phyloP scores from a whole-genome alignment of 345 rosid species.

The Syzygium oleosum region DNA sequence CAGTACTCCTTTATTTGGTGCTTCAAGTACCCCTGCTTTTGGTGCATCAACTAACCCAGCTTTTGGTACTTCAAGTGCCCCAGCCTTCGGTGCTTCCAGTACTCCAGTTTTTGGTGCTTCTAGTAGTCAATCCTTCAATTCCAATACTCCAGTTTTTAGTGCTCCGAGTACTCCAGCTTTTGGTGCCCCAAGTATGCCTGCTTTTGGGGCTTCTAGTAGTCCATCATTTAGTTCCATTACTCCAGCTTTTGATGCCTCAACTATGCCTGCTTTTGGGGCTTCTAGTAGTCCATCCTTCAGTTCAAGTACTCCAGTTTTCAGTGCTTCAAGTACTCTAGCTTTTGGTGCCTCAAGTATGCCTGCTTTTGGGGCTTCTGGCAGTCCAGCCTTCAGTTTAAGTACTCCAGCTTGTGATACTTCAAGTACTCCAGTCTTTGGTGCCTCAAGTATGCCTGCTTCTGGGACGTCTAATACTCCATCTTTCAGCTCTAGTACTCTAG shows the following conservation, averaged over 20 bases:
- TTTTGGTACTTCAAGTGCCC: slow-evolving; percentile 16
- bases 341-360: slow-evolving; percentile 12
- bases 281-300: no score
- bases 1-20: slow-evolving; percentile 35
- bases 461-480: slow-evolving; percentile 5
- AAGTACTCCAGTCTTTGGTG: slow-evolving; percentile 13
- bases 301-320: no score
- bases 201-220: slow-evolving; percentile 42
- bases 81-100: not conserved
- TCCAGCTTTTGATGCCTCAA: slow-evolving; percentile 17
- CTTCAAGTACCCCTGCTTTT: slow-evolving; percentile 42
- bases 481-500: slow-evolving; percentile 14
- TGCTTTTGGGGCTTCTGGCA: slow-evolving; percentile 13
- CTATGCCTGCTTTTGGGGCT: not conserved
- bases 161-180: slow-evolving; percentile 41
- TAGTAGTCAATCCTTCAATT: slow-evolving; percentile 8
- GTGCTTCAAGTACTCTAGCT: not conserved
- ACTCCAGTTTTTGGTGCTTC: slow-evolving; percentile 11
- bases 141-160: slow-evolving; percentile 10
- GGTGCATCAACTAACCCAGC: slow-evolving; percentile 23
- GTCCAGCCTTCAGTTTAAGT: not conserved
- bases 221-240: slow-evolving; percentile 32
- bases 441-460: slow-evolving; percentile 2
- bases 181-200: slow-evolving; percentile 32
- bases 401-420: slow-evolving; percentile 42